Evolutionary conservation across 768 basidiomycete species (phyloP), one percentile per base, ranked within the genome.

Genomic region (Lactifluus hygrophoroides): DNA sequence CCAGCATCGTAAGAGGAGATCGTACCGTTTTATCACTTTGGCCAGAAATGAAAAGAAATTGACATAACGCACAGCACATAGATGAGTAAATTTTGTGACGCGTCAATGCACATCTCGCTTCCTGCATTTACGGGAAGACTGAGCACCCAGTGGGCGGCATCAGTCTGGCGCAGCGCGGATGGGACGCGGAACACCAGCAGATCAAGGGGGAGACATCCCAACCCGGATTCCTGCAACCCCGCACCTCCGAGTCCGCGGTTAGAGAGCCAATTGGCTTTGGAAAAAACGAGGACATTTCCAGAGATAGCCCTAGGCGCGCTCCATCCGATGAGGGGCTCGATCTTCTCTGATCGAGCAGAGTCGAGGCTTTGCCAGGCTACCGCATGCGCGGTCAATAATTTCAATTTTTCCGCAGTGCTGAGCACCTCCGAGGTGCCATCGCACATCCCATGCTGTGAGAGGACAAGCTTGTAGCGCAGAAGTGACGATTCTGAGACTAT

Each of bases 401-500:
- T 38, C 35, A 60, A 43, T 6, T 60, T 60, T 23, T 60, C 49
- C 7, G 54, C 59, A 16, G 34, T 16, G 54, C 11, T 45, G n/a
- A 13, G 56, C 9, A 8, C 11, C 7, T 21, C 14, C 23, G 17
- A 35, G 0, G 8, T n/a, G 37, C 32, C 43, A 13, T 60, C 59
- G 4, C 59, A 60, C 59, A 60, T 56, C 23, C 59, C 54, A 16
- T 56, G 11, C 21, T 56, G 9, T 8, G 43, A 44, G 25, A 60
- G 43, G 2, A 43, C 54, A 10, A 60, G 54, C n/a, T 60, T 60
- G 44, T 60, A 56, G 35, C 49, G 59, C 4, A 60, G 37, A 23
- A 34, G 44, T 17, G 30, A 30, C 9, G 59, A 60, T 38, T 11
- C 11, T 21, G n/a, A 44, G 21, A 60, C 30, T 9, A 60, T 21